Evolutionary conservation across 2,329 filamentous ascomycete genomes (phyloP).

Genomic region (Leptographium flavum): DNA sequence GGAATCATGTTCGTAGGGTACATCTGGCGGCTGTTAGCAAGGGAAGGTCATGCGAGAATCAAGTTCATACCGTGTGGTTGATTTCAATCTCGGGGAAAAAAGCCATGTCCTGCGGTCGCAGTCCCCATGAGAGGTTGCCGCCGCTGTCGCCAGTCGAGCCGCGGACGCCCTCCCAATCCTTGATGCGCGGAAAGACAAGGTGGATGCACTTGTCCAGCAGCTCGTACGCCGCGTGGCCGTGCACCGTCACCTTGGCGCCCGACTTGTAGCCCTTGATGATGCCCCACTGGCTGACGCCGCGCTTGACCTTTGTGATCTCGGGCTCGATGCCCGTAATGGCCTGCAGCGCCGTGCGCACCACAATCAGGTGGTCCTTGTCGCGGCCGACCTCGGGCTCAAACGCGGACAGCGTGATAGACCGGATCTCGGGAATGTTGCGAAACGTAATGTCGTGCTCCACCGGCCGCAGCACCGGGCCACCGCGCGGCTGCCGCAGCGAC

Average conservation of each 20-base stretch:
- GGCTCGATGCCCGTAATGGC: constrained; percentile 70
- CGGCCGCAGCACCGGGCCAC: constrained; percentile 55
- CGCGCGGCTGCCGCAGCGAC: constrained; percentile 69
- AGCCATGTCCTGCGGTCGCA: constrained; percentile 60
- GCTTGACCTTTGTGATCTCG: constrained; percentile 52
- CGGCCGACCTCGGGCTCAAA: constrained; percentile 55
- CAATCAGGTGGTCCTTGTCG: constrained; percentile 63
- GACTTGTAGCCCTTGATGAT: constrained; percentile 57
- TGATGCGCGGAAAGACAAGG: constrained; percentile 84
- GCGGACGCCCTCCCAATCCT: constrained; percentile 71
- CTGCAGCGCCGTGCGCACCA: constrained; percentile 73
- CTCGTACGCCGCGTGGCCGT: constrained; percentile 71
- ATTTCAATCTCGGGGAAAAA: constrained; percentile 89
- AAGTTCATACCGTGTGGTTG: constrained; percentile 71
- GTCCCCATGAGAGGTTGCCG: constrained; percentile 76
- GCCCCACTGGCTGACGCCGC: constrained; percentile 61
- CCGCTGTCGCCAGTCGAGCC: constrained; percentile 66
- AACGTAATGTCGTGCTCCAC: constrained; percentile 64
- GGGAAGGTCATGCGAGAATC: background rate
- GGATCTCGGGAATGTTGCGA: constrained; percentile 71
- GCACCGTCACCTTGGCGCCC: constrained; percentile 63
- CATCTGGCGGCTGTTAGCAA: constrained; percentile 26
- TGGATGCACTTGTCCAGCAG: constrained; percentile 85
- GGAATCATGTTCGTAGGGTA: constrained; percentile 62
- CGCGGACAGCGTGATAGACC: constrained; percentile 66